Conservation (phyloP, 371 early-diverging fungal species). For the Mortierella sp. region DNA sequence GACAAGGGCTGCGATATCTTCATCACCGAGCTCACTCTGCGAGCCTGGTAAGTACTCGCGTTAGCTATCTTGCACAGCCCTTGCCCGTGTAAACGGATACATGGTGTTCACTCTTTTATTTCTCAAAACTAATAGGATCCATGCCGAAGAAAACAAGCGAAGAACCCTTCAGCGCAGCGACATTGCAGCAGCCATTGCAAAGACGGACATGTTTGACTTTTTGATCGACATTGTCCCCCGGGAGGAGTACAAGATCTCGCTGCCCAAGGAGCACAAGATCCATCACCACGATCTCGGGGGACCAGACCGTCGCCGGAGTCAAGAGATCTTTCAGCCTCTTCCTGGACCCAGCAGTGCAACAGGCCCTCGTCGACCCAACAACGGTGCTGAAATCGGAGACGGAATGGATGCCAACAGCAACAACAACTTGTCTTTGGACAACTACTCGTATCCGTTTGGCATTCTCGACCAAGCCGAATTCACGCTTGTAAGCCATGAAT, state of each 20-base stretch:
- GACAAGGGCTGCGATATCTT: constrained; percentile 98
- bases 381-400: constrained; percentile 13
- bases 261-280: constrained; percentile 38
- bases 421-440: constrained; percentile 17
- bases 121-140: constrained; percentile 72
- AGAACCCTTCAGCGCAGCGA: constrained; percentile 97
- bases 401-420: constrained; percentile 17
- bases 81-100: background rate
- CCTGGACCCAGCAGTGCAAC: constrained; percentile 30
- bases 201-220: constrained; percentile 99
- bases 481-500: constrained; percentile 26
- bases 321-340: constrained; percentile 41
- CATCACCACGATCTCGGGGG: constrained; percentile 21
- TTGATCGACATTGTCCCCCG: constrained; percentile 98
- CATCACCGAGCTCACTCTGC: constrained; percentile 94
- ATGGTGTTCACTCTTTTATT: background rate
- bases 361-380: constrained; percentile 27
- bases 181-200: constrained; percentile 94
- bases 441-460: constrained; percentile 37
- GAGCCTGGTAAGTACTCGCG: constrained; percentile 82
- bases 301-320: constrained; percentile 42
- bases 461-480: constrained; percentile 31
- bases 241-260: constrained; percentile 72
- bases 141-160: constrained; percentile 99
- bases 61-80: no score